Conservation (phyloP, 2,329 filamentous ascomycete genomes). For the Sporothrix protearum region DNA sequence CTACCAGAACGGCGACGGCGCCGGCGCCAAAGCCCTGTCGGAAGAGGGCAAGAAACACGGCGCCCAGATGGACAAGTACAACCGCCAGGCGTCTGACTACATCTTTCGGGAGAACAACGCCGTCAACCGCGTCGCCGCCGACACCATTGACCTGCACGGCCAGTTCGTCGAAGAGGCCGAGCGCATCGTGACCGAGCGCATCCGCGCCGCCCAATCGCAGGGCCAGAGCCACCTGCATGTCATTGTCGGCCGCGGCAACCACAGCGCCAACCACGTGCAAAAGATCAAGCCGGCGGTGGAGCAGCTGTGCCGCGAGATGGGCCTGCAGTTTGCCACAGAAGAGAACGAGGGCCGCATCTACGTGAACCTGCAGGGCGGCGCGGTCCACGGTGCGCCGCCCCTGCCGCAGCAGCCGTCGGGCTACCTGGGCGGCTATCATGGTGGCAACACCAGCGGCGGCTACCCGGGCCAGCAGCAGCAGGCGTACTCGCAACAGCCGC, state of each 20-base stretch:
- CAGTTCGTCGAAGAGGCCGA: conserved; percentile 94
- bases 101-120: conserved; percentile 97
- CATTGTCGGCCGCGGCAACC: conserved; percentile 94
- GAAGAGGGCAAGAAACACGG: conserved; percentile 83
- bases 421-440: conserved; percentile 38
- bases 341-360: conserved; percentile 87
- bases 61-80: conserved; percentile 80
- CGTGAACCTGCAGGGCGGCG: conserved; percentile 75
- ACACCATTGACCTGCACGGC: conserved; percentile 92
- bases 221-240: conserved; percentile 85
- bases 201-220: conserved; percentile 68
- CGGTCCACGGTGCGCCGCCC: conserved; percentile 45
- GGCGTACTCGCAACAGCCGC: conserved; percentile 36
- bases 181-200: conserved; percentile 80
- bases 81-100: conserved; percentile 84
- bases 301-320: conserved; percentile 76
- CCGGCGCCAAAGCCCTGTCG: conserved; percentile 74
- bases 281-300: conserved; percentile 96
- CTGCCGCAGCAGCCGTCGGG: conserved; percentile 47
- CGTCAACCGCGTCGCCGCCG: conserved; percentile 64
- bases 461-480: conserved; percentile 37
- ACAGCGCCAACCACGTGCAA: conserved; percentile 75
- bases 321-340: conserved; percentile 79
- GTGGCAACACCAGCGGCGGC: conserved; percentile 36
- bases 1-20: conserved; percentile 79